These are phyloP conservation scores for Euphorbia schlechtendalii DNA, from an alignment of 441 rosid species.

Conservation along the genomic window DNA sequence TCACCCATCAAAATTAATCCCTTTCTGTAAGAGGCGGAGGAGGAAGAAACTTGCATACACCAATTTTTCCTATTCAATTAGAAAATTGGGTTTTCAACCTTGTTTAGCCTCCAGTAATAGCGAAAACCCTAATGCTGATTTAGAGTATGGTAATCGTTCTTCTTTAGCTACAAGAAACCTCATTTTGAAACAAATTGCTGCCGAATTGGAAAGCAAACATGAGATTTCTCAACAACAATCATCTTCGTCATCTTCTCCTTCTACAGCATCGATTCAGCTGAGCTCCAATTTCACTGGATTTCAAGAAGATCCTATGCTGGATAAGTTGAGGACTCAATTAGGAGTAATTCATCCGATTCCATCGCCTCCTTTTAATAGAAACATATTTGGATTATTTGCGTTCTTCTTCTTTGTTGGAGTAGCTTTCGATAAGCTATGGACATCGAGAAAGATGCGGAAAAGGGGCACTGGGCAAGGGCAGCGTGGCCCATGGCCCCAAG, in stretches of 20 bases:
- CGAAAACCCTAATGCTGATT: constrained; percentile 12
- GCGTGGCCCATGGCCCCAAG: constrained; percentile 63
- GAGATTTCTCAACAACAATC: constrained; percentile 8
- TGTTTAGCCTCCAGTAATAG: constrained; percentile 28
- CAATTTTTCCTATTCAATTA: constrained; percentile 2
- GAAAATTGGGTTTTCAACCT: constrained; percentile 32
- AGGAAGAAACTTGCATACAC: constrained; percentile 18
- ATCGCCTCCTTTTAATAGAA: constrained; percentile 66
- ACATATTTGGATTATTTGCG: constrained; percentile 53
- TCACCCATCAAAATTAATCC: constrained; percentile 15
- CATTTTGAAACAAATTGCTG: constrained; percentile 36
- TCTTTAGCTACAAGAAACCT: constrained; percentile 31
- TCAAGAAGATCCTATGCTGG: constrained; percentile 78
- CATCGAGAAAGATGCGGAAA: constrained; percentile 48
- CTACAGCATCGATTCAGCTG: constrained; percentile 27
- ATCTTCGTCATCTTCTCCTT: constrained; percentile 20
- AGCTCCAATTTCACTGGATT: constrained; percentile 51
- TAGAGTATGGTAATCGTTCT: constrained; percentile 29
- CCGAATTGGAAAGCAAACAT: constrained; percentile 38
- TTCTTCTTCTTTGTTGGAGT: constrained; percentile 95
- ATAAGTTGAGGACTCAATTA: constrained; percentile 82
- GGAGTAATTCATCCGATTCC: constrained; percentile 92
- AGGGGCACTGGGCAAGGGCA: constrained; percentile 20
- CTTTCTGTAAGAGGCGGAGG: constrained; percentile 25
- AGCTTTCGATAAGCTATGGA: constrained; percentile 76